Base-by-base conservation (phyloP, 129 eudicot species). In the Artemisia argyi region DNA sequence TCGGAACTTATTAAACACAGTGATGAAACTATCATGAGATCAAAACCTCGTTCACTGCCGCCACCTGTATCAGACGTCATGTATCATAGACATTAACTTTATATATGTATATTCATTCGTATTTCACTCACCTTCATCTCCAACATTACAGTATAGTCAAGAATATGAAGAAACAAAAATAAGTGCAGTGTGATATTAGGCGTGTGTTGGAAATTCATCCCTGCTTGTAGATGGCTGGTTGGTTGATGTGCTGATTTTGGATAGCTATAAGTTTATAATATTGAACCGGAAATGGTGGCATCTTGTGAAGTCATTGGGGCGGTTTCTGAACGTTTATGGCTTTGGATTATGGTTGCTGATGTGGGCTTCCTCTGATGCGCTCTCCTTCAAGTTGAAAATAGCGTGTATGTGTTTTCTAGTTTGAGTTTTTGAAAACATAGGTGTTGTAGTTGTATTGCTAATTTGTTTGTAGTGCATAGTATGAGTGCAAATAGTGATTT, bases 1-100 rank as follows among this genome's bases (percentile, higher is more conserved):
- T 83, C 96, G 0, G 97, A 95, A 42, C 88, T 76, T 83, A 86
- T 95, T 14, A 95, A 86, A 67, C 96, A 88, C 78, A 86, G 97
- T 66, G 99, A 90, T 59, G 97, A 90, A 80, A 95, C 97, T 1
- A 73, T 86, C 72, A 81, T 88, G 88, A 81, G 96, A 66, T 47
- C 91, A 46, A 84, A 69, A 80, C 86, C 91, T 48, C 97, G 93
- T 58, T 77, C 81, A n/a, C 96, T 81, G 24, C 52, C 26, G 68
- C 76, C 26, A 60, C 83, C 93, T 64, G 72, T 81, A 17, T 81
- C 90, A 18, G 87, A 86, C 39, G 73, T 79, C 60, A 80, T 82
- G 79, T 88, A 79, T 61, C 87, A 82, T 61, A 77, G 85, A 54
- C 85, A 63, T 75, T 84, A 84, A 82, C 5, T 49, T 24, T 19